Base-by-base conservation (phyloP, 176 grass and related monocot genomes). In the Puccinellia tenuiflora region DNA sequence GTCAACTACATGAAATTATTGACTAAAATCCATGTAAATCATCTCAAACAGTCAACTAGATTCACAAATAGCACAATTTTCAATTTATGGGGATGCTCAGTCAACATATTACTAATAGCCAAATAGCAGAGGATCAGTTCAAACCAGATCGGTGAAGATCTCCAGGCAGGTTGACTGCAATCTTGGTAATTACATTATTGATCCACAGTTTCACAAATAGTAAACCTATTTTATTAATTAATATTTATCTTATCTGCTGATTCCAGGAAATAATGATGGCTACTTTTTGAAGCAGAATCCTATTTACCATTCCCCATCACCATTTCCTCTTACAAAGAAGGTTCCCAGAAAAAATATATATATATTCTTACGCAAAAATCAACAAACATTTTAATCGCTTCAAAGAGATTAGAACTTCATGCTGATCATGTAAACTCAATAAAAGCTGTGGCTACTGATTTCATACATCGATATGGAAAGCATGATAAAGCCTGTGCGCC, bases 41-140 rank as follows among this genome's bases (percentile, higher is more conserved):
- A 78, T 75, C 78, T 73, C 73, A 71, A 63, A 65, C 4, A 78
- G 83, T 82, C 72, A 90, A 82, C 64, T 57, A 73, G 70, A 73
- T 51, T 64, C 62, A 71, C 59, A 85, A 82, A 31, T 63, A 7
- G 34, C 46, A 89, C 2, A 14, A 3, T 76, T 82, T 81, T 85
- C 6, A 72, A 33, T 82, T 83, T 85, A 40, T 77, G 22, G 83
- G 77, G 72, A 85, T 78, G 33, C 78, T 54, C 72, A 37, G 83
- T 85, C 72, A 89, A 85, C 42, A 61, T 37, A 83, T 46, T 75
- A 38, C 8, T 76, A 85, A 80, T 51, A 75, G 71, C 22, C 61
- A 60, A 81, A 88, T 42, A 79, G 35, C 29, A 84, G 38, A 80
- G 33, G 60, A 60, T 88, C 10, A 54, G 21, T 84, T 30, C 5